These are phyloP conservation scores for Candida maris DNA, from an alignment of 805 yeast species.

Conservation along the genomic window DNA sequence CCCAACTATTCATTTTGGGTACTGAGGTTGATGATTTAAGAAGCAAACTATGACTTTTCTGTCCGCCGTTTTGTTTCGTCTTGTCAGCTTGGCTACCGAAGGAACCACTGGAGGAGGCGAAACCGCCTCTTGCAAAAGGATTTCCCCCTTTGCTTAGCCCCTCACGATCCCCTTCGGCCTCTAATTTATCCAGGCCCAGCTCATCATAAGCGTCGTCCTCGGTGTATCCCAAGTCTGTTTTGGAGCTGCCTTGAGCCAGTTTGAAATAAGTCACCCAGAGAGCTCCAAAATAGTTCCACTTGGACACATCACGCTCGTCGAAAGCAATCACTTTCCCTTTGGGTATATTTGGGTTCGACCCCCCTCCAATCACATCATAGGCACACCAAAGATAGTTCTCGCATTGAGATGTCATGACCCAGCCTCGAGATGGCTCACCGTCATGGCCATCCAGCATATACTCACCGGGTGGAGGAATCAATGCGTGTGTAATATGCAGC, in stretches of 20 bases:
- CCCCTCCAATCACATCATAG: conserved; percentile 52
- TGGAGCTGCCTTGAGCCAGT: conserved; percentile 19
- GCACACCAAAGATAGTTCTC: conserved; percentile 60
- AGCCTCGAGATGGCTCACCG: conserved; percentile 49
- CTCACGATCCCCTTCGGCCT: conserved; percentile 10
- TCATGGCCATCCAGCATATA: conserved; percentile 20
- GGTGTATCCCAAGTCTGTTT: conserved; percentile 25
- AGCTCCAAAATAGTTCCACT: conserved; percentile 44
- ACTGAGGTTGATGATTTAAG: neutral
- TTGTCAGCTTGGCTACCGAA: neutral
- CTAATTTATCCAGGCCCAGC: conserved; percentile 24
- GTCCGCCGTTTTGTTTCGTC: neutral
- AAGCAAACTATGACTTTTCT: conserved; percentile 1
- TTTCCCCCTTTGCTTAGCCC: conserved; percentile 4
- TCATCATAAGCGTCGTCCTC: conserved; percentile 33
- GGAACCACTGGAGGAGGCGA: conserved; percentile 19
- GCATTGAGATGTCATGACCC: conserved; percentile 55
- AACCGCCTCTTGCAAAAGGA: conserved; percentile 19
- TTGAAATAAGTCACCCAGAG: conserved; percentile 48
- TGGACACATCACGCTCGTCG: conserved; percentile 25
- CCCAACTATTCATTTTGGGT: no score
- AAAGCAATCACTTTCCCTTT: conserved; percentile 44
- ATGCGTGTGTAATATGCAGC: conserved; percentile 40
- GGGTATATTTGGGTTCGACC: conserved; percentile 34
- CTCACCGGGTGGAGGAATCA: conserved; percentile 52